Base-by-base conservation (phyloP, 371 early-diverging fungal genomes). In the Furculomyces boomerangus region DNA sequence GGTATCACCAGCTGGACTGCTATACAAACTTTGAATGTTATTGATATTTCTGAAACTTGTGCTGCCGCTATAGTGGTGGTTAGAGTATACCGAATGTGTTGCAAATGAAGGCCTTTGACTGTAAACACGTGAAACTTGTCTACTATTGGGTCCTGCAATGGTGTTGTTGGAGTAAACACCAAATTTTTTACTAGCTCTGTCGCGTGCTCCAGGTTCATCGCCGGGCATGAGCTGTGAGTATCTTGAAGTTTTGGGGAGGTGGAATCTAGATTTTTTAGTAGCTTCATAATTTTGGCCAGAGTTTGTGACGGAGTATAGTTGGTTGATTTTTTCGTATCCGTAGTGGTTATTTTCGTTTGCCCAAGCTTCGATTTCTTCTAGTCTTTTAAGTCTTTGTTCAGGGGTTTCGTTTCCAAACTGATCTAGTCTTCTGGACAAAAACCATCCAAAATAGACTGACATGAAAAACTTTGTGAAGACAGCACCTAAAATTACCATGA, bases 371-470 rank as follows among this genome's bases (percentile, higher is more conserved):
- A 80, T 70, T 28, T 68, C 74, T 5, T 75, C 77, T 53, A 68
- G 68, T 44, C 81, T 65, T 22, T 63, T 59, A 10, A 68, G 64
- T 43, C 78, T 64, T 50, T 74, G 76, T 50, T 75, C 76, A 7
- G 65, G 70, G 26, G 85, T 76, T 60, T 84, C 80, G 60, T 77
- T 72, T 47, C 77, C 74, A 43, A 85, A 77, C 30, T 72, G 79
- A 31, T 83, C 90, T 56, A 85, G 64, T 30, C 80, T 71, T 71
- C 79, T 79, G 2, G 79, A 76, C 37, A 86, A 63, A 39, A 80
- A 74, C 88, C 88, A 89, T 10, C 82, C 83, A 74, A 89, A 89
- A 35, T 83, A 71, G 22, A 90, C 61, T 0, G 90, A 86, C 71
- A 90, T 66, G 37, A 84, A 67, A 67, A 90, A 90, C 57, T 83